phyloP scores from a whole-genome alignment of 2,329 filamentous ascomycete genomes.

The Curvularia verruculosa region DNA sequence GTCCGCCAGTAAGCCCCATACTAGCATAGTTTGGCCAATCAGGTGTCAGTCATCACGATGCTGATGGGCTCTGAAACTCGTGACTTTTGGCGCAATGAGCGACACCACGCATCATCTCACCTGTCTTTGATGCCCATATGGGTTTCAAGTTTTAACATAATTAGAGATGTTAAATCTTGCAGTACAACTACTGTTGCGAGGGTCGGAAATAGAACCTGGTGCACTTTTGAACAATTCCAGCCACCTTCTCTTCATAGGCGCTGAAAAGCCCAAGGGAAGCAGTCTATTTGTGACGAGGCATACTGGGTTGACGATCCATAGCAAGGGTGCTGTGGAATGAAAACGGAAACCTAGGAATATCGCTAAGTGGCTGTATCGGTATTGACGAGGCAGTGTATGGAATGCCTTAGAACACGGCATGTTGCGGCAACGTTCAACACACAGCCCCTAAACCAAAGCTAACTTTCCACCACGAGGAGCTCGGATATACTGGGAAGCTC shows the following conservation, averaged over 20 bases:
- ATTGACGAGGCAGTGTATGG: constrained; percentile 6
- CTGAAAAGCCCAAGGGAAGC: neutral
- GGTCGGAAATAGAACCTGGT: neutral
- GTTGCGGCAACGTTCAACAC: constrained; percentile 7
- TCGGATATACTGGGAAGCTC: neutral
- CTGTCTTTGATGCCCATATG: neutral
- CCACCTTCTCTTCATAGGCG: neutral
- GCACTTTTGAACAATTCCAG: neutral
- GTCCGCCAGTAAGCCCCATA: neutral
- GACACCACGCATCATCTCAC: constrained; percentile 1
- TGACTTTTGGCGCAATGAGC: constrained; percentile 1
- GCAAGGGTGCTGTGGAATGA: neutral
- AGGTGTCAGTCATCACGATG: neutral
- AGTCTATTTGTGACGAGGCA: constrained; percentile 3
- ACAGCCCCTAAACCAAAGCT: neutral
- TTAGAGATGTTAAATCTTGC: neutral
- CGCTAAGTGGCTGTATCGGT: constrained; percentile 1
- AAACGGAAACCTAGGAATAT: neutral
- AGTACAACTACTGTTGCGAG: neutral
- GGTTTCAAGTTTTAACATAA: neutral
- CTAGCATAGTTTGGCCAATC: neutral
- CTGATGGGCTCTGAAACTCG: neutral
- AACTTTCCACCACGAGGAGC: neutral
- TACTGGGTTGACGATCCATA: neutral
- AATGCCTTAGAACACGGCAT: constrained; percentile 1